A percentile compares a stretch with the other conserved stretches of the same genome.
Conservation (phyloP, 495 filamentous ascomycete genomes). For the Hyaloscypha hepaticicola region DNA sequence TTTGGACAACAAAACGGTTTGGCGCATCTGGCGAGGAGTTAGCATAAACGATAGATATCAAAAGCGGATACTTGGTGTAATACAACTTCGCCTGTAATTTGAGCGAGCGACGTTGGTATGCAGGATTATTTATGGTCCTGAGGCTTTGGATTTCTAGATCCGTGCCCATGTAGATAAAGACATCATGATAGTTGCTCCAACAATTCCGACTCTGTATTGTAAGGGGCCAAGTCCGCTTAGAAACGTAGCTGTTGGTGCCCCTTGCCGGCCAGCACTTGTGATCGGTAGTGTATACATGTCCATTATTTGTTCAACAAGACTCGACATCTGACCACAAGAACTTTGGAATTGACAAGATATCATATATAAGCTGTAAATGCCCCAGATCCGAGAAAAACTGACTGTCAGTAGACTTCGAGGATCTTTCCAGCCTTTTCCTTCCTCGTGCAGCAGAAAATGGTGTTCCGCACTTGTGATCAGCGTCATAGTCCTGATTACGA, state of each 20-base stretch:
- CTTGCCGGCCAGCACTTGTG: no score
- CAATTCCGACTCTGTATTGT: no score
- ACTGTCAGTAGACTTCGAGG: not conserved
- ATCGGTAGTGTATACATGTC: no score
- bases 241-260: no score
- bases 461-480: no score
- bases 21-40: not conserved
- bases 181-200: not conserved
- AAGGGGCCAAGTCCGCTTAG: no score
- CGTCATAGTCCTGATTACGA: no score
- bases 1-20: not conserved
- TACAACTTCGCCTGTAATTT: not conserved
- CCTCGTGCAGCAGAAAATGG: not conserved
- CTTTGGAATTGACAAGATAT: no score
- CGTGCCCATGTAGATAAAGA: not conserved
- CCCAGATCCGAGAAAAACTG: not conserved
- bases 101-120: not conserved
- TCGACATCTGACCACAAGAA: no score
- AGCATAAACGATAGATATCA: slow-evolving; percentile 3
- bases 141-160: not conserved
- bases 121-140: not conserved
- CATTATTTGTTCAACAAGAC: no score
- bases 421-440: not conserved
- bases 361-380: no score
- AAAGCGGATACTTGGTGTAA: slow-evolving; percentile 5